Base-by-base conservation (phyloP, 164 flowering plant species). In the Saururus chinensis region DNA sequence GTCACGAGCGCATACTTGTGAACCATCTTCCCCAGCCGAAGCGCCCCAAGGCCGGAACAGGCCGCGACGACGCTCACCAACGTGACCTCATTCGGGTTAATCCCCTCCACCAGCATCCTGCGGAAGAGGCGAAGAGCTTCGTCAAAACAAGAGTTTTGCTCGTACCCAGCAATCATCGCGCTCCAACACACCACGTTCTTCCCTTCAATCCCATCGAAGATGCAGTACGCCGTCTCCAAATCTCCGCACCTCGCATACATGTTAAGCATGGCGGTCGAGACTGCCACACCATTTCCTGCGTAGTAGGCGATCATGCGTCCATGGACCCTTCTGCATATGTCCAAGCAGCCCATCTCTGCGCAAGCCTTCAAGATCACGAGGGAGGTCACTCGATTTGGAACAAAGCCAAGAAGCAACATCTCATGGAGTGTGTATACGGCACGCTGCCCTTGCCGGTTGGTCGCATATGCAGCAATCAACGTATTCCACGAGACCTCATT, bases 131-230 rank as follows among this genome's bases (percentile, higher is more conserved):
- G 19, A 16, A 73, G 64, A 19, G 76, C 66, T 69, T 69, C 59
- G 0, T 69, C 67, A 25, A 72, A 69, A 45, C 30, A 53, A 9
- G 48, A 62, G 21, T 53, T 63, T 45, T 60, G 76, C 23, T 73
- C 76, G 35, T 69, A 73, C 12, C 65, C 70, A 1, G 70, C 76
- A 9, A 73, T 68, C 76, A 73, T 65, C 35, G 72, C 76, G 56
- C 76, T 73, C 76, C 76, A 73, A 59, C 73, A 69, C 19, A 73
- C 70, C 62, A 73, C 73, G 65, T 73, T 73, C 35, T 63, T 73
- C 61, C 14, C 40, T 35, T 69, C 14, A n/a, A 73, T 55, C 9
- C 52, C 53, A 23, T 66, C 62, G 30, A 73, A 73, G 11, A 73
- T 56, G 52, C 24, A 19, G 26, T 30, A 26, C 2, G 73, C 76